A percentile compares a stretch with the other conserved stretches of the same genome.
These are phyloP conservation scores for Colletotrichum echinochloae DNA, from an alignment of 2,329 filamentous ascomycete species.

Conservation along the genomic window DNA sequence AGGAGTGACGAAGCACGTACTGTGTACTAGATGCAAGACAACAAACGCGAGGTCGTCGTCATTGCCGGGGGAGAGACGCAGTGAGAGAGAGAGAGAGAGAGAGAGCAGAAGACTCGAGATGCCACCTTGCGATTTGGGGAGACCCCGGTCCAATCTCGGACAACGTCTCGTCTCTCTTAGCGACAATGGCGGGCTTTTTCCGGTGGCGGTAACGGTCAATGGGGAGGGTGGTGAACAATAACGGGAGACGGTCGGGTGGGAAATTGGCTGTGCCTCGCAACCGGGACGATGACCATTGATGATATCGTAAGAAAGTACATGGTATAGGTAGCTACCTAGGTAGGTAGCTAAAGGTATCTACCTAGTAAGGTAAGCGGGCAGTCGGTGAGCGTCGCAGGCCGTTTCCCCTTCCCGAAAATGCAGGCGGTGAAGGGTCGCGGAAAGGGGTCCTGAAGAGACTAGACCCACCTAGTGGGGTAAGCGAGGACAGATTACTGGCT, in stretches of 20 bases:
- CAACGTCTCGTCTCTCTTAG: conserved; percentile 3
- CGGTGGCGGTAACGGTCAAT: conserved; percentile 10
- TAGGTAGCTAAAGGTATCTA: too few relatives aligned
- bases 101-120: conserved; percentile 41
- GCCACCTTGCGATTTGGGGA: conserved; percentile 48
- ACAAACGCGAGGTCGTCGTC: conserved; percentile 8
- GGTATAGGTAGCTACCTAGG: too few relatives aligned
- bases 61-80: conserved; percentile 11
- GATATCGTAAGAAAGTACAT: too few relatives aligned
- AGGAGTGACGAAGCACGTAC: neutral
- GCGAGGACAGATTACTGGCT: conserved; percentile 22
- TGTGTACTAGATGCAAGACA: conserved; percentile 9
- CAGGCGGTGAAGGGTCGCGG: conserved; percentile 37
- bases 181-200: neutral
- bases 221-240: conserved; percentile 21
- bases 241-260: conserved; percentile 26
- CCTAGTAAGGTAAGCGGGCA: neutral
- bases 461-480: conserved; percentile 11
- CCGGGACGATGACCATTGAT: too few relatives aligned
- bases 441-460: conserved; percentile 28
- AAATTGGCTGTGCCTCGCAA: conserved; percentile 21
- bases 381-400: conserved; percentile 33
- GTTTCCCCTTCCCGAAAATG: conserved; percentile 13
- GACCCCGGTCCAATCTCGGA: conserved; percentile 41
- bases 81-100: conserved; percentile 6